Evolutionary conservation across 2,329 filamentous ascomycete genomes (phyloP).

Genomic region (Epicoccum sorghinum): DNA sequence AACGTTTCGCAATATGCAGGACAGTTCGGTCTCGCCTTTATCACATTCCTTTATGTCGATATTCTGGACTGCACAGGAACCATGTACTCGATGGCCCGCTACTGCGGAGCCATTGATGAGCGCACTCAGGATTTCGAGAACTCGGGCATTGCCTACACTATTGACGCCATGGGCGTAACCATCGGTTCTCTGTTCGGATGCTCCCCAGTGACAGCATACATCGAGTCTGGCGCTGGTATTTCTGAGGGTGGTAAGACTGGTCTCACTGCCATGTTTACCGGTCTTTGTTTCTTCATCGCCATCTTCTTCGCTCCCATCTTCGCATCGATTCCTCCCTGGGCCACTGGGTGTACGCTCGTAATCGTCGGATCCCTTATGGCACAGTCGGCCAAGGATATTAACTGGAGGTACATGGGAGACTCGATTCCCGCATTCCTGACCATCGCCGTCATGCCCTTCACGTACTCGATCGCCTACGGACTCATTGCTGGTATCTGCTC

Average conservation of each 20-base stretch:
- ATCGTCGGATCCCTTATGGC: constrained; percentile 91
- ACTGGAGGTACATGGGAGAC: constrained; percentile 83
- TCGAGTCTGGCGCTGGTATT: constrained; percentile 89
- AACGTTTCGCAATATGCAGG: constrained; percentile 70
- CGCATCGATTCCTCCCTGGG: constrained; percentile 87
- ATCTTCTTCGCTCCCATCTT: constrained; percentile 92
- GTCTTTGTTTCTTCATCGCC: constrained; percentile 77
- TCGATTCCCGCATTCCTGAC: constrained; percentile 84
- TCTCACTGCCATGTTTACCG: constrained; percentile 78
- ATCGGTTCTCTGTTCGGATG: constrained; percentile 79
- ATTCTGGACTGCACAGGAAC: constrained; percentile 88
- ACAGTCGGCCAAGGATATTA: constrained; percentile 78
- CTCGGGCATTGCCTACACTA: constrained; percentile 80
- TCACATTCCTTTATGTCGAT: constrained; percentile 90
- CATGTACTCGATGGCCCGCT: constrained; percentile 87
- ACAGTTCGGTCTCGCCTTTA: constrained; percentile 81
- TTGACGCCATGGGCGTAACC: constrained; percentile 81
- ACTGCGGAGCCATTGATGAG: constrained; percentile 79
- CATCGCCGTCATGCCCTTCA: constrained; percentile 86
- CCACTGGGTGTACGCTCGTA: constrained; percentile 85
- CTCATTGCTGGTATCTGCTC: constrained; percentile 80
- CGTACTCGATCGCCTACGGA: constrained; percentile 86
- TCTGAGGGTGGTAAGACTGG: constrained; percentile 86
- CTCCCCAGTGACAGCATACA: constrained; percentile 83
- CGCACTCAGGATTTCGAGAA: constrained; percentile 87